Conservation (phyloP, 2,329 filamentous ascomycete genomes). For the Zopfia rhizophila region DNA sequence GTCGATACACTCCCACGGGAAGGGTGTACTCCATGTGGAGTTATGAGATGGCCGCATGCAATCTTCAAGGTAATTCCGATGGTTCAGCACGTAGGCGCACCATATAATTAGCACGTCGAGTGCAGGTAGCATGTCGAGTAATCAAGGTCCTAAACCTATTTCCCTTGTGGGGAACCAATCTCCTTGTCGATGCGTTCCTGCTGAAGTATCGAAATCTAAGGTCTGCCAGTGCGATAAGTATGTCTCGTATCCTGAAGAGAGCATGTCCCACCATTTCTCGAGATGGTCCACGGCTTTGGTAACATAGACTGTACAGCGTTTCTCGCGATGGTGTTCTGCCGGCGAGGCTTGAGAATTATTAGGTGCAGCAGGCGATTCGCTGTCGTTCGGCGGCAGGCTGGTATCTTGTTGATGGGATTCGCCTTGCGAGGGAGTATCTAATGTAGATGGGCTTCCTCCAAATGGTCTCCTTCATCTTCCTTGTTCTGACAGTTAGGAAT, state of each 20-base stretch:
- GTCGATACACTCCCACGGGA: slow-evolving; percentile 69
- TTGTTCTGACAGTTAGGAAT: too few species aligned
- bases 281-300: slow-evolving; percentile 76
- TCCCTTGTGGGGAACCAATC: slow-evolving; percentile 15
- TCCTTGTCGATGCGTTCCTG: not conserved
- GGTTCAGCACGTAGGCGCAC: slow-evolving; percentile 83
- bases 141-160: slow-evolving; percentile 42
- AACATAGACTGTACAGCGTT: slow-evolving; percentile 78
- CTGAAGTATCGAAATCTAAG: slow-evolving; percentile 43
- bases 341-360: too few species aligned
- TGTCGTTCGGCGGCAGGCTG: too few species aligned
- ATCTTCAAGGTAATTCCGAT: slow-evolving; percentile 78
- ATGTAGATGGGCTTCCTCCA: slow-evolving; percentile 2
- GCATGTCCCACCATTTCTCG: slow-evolving; percentile 69
- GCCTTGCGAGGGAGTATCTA: too few species aligned
- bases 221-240: slow-evolving; percentile 23
- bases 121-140: slow-evolving; percentile 34
- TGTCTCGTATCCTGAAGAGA: slow-evolving; percentile 22
- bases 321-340: slow-evolving; percentile 70
- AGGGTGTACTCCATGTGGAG: slow-evolving; percentile 68
- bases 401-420: too few species aligned
- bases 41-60: slow-evolving; percentile 68
- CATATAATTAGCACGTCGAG: slow-evolving; percentile 80
- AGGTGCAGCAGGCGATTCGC: too few species aligned
- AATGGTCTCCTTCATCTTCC: not conserved